Conservation (phyloP, 2,329 filamentous ascomycete species). For the Dactylellina parvicollis region DNA sequence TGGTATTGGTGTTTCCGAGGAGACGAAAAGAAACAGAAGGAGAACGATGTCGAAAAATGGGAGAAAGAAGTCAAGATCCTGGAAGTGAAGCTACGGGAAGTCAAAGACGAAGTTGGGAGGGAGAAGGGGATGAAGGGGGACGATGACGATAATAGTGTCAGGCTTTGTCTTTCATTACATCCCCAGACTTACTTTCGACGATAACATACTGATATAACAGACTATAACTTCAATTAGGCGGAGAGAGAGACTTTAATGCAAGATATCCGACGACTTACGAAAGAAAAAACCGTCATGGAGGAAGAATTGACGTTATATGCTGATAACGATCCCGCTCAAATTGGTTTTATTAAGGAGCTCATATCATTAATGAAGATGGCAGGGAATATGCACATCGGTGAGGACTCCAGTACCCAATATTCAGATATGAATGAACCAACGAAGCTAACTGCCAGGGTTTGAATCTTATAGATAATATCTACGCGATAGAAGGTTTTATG, state of each 20-base stretch:
- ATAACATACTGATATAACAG: background rate
- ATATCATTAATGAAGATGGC: constrained; percentile 52
- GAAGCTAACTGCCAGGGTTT: background rate
- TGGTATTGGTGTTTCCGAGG: constrained; percentile 76
- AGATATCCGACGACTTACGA: constrained; percentile 39
- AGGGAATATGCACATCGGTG: constrained; percentile 55
- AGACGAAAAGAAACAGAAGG: constrained; percentile 66
- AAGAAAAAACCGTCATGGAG: constrained; percentile 42
- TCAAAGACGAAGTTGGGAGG: constrained; percentile 11
- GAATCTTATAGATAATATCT: constrained; percentile 56
- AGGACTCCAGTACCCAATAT: background rate
- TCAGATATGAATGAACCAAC: background rate
- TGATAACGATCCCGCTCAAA: constrained; percentile 51
- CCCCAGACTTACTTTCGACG: background rate
- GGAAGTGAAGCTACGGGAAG: constrained; percentile 14
- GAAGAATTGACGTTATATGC: constrained; percentile 54
- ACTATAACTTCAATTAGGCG: background rate
- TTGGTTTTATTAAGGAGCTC: constrained; percentile 47
- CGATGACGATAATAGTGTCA: constrained; percentile 27
- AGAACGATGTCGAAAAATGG: constrained; percentile 58
- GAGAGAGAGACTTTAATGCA: constrained; percentile 30
- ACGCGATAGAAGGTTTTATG: constrained; percentile 55
- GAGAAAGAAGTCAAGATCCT: constrained; percentile 34
- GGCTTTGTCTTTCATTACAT: background rate
- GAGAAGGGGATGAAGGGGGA: constrained; percentile 29